A percentile compares a stretch with the other conserved stretches of the same genome.
Evolutionary conservation across 208 protist species (phyloP).

Genomic region (Acanthamoeba lenticulata): DNA sequence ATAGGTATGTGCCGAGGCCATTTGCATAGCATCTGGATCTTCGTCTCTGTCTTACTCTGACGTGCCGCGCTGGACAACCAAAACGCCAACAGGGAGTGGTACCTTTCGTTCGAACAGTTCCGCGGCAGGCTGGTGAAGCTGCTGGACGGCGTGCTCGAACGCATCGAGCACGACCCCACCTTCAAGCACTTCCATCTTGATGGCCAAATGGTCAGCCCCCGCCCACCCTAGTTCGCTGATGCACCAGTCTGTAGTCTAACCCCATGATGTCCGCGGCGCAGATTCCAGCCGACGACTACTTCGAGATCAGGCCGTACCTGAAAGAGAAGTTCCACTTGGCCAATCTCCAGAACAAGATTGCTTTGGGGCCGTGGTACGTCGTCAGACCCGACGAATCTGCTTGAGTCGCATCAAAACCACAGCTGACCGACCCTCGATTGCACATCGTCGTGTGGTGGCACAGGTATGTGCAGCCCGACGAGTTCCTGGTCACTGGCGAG

Average conservation of each 20-base stretch:
- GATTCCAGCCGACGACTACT: conserved; percentile 56
- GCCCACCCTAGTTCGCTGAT: neutral
- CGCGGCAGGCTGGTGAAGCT: conserved; percentile 45
- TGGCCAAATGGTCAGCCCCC: conserved; percentile 51
- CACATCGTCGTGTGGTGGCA: neutral
- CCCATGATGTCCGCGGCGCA: neutral
- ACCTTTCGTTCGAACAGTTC: conserved; percentile 58
- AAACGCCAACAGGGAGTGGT: conserved; percentile 66
- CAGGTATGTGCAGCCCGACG: conserved; percentile 61
- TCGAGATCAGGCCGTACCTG: neutral
- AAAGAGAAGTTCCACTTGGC: neutral
- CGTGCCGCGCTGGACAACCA: too few species aligned
- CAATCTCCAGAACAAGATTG: conserved; percentile 35
- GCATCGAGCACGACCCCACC: neutral
- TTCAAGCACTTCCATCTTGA: conserved; percentile 67
- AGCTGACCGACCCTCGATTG: neutral
- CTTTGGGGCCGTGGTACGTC: conserved; percentile 47
- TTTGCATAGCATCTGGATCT: neutral
- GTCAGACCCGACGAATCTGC: too few species aligned
- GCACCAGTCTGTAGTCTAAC: neutral
- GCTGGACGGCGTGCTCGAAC: conserved; percentile 36
- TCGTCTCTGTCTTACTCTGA: neutral
- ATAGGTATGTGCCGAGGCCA: conserved; percentile 4
- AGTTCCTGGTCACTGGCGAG: conserved; percentile 49
- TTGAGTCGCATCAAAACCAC: neutral